A percentile compares a stretch with the other conserved stretches of the same genome.
These are phyloP conservation scores for Phytophthora citrophthora DNA, from an alignment of 352 stramenopile genomes.

Conservation along the genomic window DNA sequence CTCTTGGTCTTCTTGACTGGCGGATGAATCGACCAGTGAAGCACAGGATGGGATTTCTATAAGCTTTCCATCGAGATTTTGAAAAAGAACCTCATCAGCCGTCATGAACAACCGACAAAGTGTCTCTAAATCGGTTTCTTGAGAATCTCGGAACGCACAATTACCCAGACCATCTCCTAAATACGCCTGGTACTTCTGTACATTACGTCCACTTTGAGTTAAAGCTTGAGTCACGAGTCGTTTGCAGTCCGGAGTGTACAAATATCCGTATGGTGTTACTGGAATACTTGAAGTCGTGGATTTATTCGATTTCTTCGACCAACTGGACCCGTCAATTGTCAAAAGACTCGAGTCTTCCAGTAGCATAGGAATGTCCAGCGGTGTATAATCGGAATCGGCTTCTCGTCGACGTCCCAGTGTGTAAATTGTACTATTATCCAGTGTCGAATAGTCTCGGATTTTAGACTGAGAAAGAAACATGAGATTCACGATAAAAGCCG, in stretches of 20 bases:
- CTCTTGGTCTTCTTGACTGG: constrained; percentile 6
- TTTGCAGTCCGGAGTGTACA: constrained; percentile 46
- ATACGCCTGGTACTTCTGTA: constrained; percentile 53
- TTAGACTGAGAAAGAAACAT: constrained; percentile 49
- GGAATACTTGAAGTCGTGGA: background rate
- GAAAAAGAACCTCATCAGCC: constrained; percentile 36
- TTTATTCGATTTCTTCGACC: constrained; percentile 24
- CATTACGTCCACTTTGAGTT: constrained; percentile 41
- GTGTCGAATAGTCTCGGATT: constrained; percentile 39
- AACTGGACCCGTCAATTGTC: constrained; percentile 25
- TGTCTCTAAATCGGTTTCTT: constrained; percentile 44
- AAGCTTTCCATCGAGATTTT: constrained; percentile 25
- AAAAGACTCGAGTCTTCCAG: constrained; percentile 26
- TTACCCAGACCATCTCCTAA: constrained; percentile 44
- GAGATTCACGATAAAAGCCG: constrained; percentile 42
- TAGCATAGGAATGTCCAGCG: constrained; percentile 26
- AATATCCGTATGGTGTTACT: constrained; percentile 41
- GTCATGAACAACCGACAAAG: constrained; percentile 45
- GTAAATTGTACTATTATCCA: constrained; percentile 48
- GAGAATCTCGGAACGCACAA: constrained; percentile 44
- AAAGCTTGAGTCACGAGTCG: constrained; percentile 35
- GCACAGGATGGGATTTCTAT: constrained; percentile 23
- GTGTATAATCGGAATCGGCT: constrained; percentile 18
- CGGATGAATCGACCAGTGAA: constrained; percentile 12
- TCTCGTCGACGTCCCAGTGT: constrained; percentile 34